Conservation (phyloP, 176 grass and related monocot species). For the Sorghum bicolor region Sorghum_bicolor_NCBIv3 NC_012873.2:65336001-65336500, state of each 20-base stretch:
- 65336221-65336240: background rate
- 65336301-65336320: constrained; percentile 55
- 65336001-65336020: constrained; percentile 79
- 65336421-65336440: constrained; percentile 47
- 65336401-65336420: constrained; percentile 60
- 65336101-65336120: constrained; percentile 60
- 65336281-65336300: constrained; percentile 28
- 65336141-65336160: constrained; percentile 86
- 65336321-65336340: constrained; percentile 94
- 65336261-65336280: background rate
- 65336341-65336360: constrained; percentile 86
- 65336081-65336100: constrained; percentile 1
- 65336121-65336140: constrained; percentile 86
- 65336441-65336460: constrained; percentile 31
- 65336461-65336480: background rate
- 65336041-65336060: background rate
- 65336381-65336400: constrained; percentile 63
- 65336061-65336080: constrained; percentile 9
- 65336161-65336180: constrained; percentile 86
- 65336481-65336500: constrained; percentile 26
- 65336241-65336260: background rate
- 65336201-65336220: background rate
- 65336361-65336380: constrained; percentile 61
- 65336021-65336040: constrained; percentile 45
- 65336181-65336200: constrained; percentile 95